These are phyloP conservation scores for Termitomyces sp. DNA, from an alignment of 768 basidiomycete genomes.

Conservation along the genomic window DNA sequence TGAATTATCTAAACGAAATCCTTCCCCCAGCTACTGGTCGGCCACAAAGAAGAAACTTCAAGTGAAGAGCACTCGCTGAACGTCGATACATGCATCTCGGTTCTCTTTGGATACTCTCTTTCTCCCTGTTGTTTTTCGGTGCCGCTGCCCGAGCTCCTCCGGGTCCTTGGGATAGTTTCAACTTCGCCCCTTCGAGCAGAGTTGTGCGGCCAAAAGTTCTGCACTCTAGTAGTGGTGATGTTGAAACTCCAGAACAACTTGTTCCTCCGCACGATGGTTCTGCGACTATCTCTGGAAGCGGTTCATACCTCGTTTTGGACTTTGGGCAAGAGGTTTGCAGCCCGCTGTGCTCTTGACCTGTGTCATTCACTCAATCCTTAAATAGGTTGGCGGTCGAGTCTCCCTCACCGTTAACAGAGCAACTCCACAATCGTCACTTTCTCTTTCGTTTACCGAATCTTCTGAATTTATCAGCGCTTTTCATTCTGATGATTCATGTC, in stretches of 20 bases:
- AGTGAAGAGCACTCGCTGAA: background rate
- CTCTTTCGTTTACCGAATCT: constrained; percentile 48
- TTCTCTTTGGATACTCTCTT: background rate
- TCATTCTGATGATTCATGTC: constrained; percentile 37
- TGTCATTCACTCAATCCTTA: background rate
- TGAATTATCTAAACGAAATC: background rate
- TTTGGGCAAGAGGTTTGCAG: constrained; percentile 31
- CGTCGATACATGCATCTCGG: background rate
- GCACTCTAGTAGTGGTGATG: constrained; percentile 20
- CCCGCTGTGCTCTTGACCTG: background rate
- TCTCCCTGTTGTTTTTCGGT: background rate
- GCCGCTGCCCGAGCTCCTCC: constrained; percentile 24
- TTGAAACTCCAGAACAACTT: constrained; percentile 22
- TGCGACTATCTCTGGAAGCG: constrained; percentile 24
- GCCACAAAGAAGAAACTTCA: background rate
- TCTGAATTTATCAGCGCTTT: constrained; percentile 39
- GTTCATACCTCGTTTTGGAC: constrained; percentile 33
- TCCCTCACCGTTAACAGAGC: constrained; percentile 24
- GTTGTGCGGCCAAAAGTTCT: constrained; percentile 27
- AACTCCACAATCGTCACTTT: constrained; percentile 27
- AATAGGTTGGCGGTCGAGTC: constrained; percentile 27
- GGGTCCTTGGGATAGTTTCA: constrained; percentile 41
- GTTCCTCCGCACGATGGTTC: constrained; percentile 15
- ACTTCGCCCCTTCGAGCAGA: constrained; percentile 30
- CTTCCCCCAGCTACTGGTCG: background rate